A percentile compares a stretch with the other conserved stretches of the same genome.
phyloP scores from a whole-genome alignment of 352 stramenopile species.

The Pythium myriotylum region DNA sequence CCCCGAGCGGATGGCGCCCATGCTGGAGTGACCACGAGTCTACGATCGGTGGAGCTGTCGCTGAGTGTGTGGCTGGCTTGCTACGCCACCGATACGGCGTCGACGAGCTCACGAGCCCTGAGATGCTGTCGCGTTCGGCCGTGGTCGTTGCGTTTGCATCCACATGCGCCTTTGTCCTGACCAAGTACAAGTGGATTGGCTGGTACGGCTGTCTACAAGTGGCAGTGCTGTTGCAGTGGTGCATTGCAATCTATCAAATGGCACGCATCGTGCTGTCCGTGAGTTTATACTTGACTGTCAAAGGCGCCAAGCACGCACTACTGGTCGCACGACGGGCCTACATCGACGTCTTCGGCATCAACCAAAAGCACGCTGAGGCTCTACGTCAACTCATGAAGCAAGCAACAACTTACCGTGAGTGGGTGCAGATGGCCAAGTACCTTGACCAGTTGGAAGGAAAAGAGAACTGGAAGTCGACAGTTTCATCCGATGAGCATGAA shows the following conservation, averaged over 20 bases:
- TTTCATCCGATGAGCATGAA: constrained; percentile 48
- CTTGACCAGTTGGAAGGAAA: constrained; percentile 66
- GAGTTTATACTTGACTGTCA: constrained; percentile 50
- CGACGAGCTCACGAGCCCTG: constrained; percentile 41
- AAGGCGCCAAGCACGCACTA: constrained; percentile 38
- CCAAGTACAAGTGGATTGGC: constrained; percentile 66
- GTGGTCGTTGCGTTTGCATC: constrained; percentile 28
- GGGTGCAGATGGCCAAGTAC: constrained; percentile 63
- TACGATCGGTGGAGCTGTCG: constrained; percentile 31
- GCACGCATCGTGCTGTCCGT: constrained; percentile 61
- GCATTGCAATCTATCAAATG: constrained; percentile 69
- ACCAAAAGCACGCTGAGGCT: constrained; percentile 53
- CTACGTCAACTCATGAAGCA: constrained; percentile 66
- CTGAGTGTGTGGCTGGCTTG: constrained; percentile 39
- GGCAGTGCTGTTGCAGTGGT: constrained; percentile 64
- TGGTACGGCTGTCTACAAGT: constrained; percentile 62
- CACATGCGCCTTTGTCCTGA: constrained; percentile 30
- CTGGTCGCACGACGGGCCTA: constrained; percentile 12
- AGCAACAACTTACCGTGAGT: constrained; percentile 54
- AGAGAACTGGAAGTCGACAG: constrained; percentile 56
- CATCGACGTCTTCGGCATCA: constrained; percentile 35
- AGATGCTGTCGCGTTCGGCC: constrained; percentile 37
- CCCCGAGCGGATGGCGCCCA: constrained; percentile 12
- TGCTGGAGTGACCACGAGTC: constrained; percentile 17
- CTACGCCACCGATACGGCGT: constrained; percentile 29